Percentiles rank a stretch among this genome's conserved stretches.
Evolutionary conservation across 1,139 yeast genomes (phyloP).

Genomic region (Debaryomyces sp.): DNA sequence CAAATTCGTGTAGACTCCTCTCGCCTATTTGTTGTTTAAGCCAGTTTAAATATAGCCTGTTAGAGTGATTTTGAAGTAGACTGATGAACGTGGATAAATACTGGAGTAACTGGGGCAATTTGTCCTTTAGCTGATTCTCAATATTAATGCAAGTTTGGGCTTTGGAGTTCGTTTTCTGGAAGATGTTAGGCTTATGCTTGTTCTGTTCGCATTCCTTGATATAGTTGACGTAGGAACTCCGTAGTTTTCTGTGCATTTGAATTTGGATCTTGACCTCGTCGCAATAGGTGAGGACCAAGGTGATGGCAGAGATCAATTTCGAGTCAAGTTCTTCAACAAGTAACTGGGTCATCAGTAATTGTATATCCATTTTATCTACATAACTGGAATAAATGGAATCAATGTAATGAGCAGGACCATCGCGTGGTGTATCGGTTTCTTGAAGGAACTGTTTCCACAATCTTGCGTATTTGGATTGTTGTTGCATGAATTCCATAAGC

Average conservation of each 20-base stretch:
- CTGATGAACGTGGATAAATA: slow-evolving; percentile 7
- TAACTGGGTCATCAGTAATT: slow-evolving; percentile 12
- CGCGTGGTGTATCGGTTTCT: slow-evolving; percentile 10
- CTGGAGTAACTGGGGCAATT: slow-evolving; percentile 11
- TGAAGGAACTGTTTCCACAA: slow-evolving; percentile 21
- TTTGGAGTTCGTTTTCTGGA: slow-evolving; percentile 6
- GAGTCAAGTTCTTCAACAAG: slow-evolving; percentile 15
- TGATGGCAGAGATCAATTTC: slow-evolving; percentile 13
- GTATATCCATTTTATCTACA: slow-evolving; percentile 18
- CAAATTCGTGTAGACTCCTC: slow-evolving; percentile 15
- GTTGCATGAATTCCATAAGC: slow-evolving; percentile 13
- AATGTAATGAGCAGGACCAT: slow-evolving; percentile 12
- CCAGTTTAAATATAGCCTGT: slow-evolving; percentile 14
- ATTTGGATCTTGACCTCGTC: slow-evolving; percentile 13
- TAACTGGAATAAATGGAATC: slow-evolving; percentile 22
- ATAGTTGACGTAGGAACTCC: slow-evolving; percentile 10
- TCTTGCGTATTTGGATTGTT: slow-evolving; percentile 18
- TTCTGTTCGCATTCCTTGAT: slow-evolving; percentile 11
- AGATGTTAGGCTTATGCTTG: slow-evolving; percentile 8
- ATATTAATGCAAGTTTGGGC: slow-evolving; percentile 12
- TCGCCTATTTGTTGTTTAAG: slow-evolving; percentile 14
- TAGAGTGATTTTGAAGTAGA: slow-evolving; percentile 7
- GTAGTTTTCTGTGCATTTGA: slow-evolving; percentile 8
- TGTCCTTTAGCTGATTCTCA: slow-evolving; percentile 10
- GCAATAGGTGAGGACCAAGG: slow-evolving; percentile 8